Evolutionary conservation across 352 stramenopile genomes (phyloP), one percentile per base, ranked within the genome.

Genomic region (Blastocystis sp.): DNA sequence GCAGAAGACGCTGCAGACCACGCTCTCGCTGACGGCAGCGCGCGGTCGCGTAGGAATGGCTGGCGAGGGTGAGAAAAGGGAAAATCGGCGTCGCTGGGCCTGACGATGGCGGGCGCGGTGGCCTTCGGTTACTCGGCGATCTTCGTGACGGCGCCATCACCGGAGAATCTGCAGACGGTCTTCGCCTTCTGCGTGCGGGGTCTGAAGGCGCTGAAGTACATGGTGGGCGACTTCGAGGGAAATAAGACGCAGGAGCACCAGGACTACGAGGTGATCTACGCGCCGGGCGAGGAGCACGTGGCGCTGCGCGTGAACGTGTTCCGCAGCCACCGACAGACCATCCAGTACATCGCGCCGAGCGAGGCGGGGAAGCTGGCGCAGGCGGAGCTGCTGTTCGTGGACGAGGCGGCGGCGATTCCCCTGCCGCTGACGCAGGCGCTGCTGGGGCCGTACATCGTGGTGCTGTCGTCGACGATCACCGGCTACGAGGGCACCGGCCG

Each of bases 341-440:
- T 98, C 84, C 93, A 98, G 90, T 98, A 98, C 90, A 96, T 96
- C 38, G 89, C 93, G 87, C 94, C 95, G 27, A 91, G 91, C 54
- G 94, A 98, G 87, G 91, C 95, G 71, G 92, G 97, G 11, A 97
- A 97, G 87, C 93, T 99, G 78, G 91, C 93, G 42, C 95, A 97
- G 85, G 95, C 95, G 1, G 96, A 99, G 88, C 92, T 99, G 76
- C 88, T 99, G 11, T 94, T 95, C 4, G 96, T 99, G 81, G 96
- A 99, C 88, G 96, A 99, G 89, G 97, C 97, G 29, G 97, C 97
- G n/a, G 97, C 96, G 14, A 99, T 99, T 87, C 97, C 97, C n/a
- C 91, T 99, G 16, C 97, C 97, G 0, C 89, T 98, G 27, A 95
- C 99, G 4, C 93, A 97, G 84, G 92, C 92, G 54, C 88, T 99